phyloP scores from a whole-genome alignment of 345 rosid genomes.

The Pistacia atlantica region DNA sequence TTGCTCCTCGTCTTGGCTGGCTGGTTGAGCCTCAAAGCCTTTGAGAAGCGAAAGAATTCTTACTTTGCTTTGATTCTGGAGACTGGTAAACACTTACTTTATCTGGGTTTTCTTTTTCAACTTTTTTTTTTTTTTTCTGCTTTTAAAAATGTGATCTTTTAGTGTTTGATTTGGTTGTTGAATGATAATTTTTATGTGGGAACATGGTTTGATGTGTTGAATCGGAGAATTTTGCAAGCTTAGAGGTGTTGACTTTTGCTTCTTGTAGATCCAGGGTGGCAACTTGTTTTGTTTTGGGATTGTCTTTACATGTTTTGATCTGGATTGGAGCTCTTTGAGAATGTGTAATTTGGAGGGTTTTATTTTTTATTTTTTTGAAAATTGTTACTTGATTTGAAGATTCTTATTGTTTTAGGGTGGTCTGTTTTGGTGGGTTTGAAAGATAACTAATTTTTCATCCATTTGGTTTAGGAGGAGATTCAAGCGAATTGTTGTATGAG shows the following conservation, averaged over 20 bases:
- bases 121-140: neutral
- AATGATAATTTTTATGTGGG: neutral
- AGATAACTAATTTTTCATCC: neutral
- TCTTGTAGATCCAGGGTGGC: conserved; percentile 12
- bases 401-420: neutral
- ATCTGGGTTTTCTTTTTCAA: conserved; percentile 2
- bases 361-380: neutral
- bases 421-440: neutral
- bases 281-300: neutral
- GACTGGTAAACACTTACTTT: conserved; percentile 49
- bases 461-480: conserved; percentile 1
- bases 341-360: neutral
- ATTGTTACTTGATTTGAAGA: neutral
- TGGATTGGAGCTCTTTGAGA: neutral
- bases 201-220: neutral
- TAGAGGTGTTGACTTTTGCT: neutral
- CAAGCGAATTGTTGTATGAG: neutral
- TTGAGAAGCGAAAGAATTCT: conserved; percentile 69
- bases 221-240: neutral
- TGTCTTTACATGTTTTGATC: neutral
- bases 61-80: conserved; percentile 62
- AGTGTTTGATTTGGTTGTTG: neutral
- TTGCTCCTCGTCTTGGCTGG: conserved; percentile 83
- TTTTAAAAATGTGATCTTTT: neutral
- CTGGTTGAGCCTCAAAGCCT: conserved; percentile 80